Base-by-base conservation (phyloP, 108 stramenopile genomes). In the Skeletonema tropicum region DNA sequence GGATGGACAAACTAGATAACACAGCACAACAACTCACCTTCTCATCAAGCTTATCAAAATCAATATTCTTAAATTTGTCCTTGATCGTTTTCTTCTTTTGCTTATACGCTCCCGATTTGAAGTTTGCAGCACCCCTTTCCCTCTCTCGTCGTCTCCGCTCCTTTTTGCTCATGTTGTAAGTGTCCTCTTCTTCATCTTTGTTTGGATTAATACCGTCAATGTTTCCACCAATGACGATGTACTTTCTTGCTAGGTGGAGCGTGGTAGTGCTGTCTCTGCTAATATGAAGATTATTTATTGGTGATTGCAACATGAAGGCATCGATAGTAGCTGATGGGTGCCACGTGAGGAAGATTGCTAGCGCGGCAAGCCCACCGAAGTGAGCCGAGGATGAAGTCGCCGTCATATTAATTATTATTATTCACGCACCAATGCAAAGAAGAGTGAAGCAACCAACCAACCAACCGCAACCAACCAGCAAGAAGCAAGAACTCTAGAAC, bases 31-130 rank as follows among this genome's bases (percentile, higher is more conserved):
- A 38, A 38, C 63, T 64, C 23, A 64, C 63, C 63, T 64, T 39
- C 9, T 64, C 63, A 33, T 64, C 63, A 11, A 64, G 35, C 17
- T 64, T 64, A 21, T 64, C 63, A 38, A 38, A 64, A 38, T 64
- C 13, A 11, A 64, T 12, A 19, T 19, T 19, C 48, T 19, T 49
- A n/a, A 19, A 6, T 19, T 49, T 49, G 17, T 49, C 48, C 5
- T 33, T 64, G 17, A 36, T 23, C 31, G 33, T 64, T 39, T 64
- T 64, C 38, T 64, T 64, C 38, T 64, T 64, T 39, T 35, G 3
- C 33, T 42, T 64, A 38, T 64, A 64, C 13, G 30, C 33, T 8
- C 63, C 63, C 4, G 30, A 32, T 0, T 64, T 64, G 17, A 64
- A 64, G n/a, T 41, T 17, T 0, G 31, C 33, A 23, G 29, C 63